phyloP scores from a whole-genome alignment of 73 alveolate genomes.

The Tetrahymena elliotti region DNA sequence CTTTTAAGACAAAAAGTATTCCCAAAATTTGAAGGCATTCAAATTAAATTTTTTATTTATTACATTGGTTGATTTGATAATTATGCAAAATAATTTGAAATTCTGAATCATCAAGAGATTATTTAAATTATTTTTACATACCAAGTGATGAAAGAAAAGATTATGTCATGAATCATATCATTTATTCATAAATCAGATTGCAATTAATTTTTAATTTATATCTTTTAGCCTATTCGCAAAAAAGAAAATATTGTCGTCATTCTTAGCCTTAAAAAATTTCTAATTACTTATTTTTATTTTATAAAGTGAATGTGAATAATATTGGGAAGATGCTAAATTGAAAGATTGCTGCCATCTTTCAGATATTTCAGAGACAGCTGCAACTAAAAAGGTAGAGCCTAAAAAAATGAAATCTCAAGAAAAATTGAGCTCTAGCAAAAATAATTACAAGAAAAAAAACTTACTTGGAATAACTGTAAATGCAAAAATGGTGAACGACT shows the following conservation, averaged over 20 bases:
- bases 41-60: too few species aligned
- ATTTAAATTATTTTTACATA: too few species aligned
- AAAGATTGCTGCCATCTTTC: background rate
- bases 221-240: too few species aligned
- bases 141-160: too few species aligned
- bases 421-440: background rate
- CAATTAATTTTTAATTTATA: too few species aligned
- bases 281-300: too few species aligned
- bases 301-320: background rate
- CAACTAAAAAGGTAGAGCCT: background rate
- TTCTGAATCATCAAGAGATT: too few species aligned
- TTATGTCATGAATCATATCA: too few species aligned
- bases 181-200: too few species aligned
- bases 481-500: background rate
- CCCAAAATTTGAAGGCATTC: background rate
- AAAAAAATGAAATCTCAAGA: background rate
- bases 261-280: background rate
- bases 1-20: background rate
- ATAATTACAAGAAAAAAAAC: background rate
- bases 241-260: too few species aligned
- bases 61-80: background rate
- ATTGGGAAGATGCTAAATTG: background rate
- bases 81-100: too few species aligned
- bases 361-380: background rate
- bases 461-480: background rate